Evolutionary conservation across 225 moss, liverwort and hornwort species (phyloP).

Genomic region (Marchantia paleacea): DNA sequence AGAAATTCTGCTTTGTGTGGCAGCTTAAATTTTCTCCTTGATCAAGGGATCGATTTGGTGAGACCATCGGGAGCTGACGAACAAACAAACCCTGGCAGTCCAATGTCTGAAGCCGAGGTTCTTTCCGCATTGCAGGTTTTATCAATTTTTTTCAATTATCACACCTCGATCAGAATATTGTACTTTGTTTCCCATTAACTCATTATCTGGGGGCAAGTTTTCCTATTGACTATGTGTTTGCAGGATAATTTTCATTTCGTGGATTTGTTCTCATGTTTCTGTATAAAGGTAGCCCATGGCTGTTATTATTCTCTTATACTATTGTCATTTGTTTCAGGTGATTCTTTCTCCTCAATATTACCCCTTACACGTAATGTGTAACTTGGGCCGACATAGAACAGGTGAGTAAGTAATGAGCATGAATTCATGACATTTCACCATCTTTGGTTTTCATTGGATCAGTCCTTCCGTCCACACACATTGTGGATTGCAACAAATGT

Average conservation of each 20-base stretch:
- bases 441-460: no score
- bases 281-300: no score
- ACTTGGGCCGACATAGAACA: slow-evolving; percentile 84
- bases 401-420: slow-evolving; percentile 34
- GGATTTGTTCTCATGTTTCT: not conserved
- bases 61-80: slow-evolving; percentile 65
- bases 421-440: not conserved
- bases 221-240: not conserved
- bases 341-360: slow-evolving; percentile 94
- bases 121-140: slow-evolving; percentile 84
- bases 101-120: slow-evolving; percentile 95
- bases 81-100: slow-evolving; percentile 56
- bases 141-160: not conserved
- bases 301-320: not conserved
- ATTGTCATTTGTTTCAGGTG: slow-evolving; percentile 41
- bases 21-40: slow-evolving; percentile 86
- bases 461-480: no score
- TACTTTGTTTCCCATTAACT: not conserved
- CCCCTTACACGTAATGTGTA: slow-evolving; percentile 98
- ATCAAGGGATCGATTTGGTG: slow-evolving; percentile 86
- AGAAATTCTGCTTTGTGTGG: not conserved
- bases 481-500: no score
- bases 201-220: not conserved
- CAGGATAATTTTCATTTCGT: not conserved
- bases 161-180: not conserved